A percentile compares a stretch with the other conserved stretches of the same genome.
phyloP scores from a whole-genome alignment of 2,329 filamentous ascomycete species.

The Tolypocladium pustulatum region DNA sequence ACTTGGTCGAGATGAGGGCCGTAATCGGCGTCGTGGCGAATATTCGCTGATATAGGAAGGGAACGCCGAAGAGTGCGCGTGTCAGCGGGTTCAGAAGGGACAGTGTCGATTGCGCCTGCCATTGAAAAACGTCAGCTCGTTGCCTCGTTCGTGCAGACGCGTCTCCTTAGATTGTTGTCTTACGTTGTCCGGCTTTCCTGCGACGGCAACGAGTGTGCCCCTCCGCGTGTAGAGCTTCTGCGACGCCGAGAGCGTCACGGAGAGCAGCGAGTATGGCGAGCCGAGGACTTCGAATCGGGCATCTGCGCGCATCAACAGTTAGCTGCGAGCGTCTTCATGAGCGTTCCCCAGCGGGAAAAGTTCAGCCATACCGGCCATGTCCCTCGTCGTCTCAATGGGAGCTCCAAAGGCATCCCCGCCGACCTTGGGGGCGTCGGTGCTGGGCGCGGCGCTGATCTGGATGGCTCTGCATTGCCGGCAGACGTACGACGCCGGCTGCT shows the following conservation, averaged over 20 bases:
- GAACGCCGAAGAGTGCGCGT: conserved; percentile 71
- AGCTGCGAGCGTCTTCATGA: neutral
- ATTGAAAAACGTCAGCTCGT: neutral
- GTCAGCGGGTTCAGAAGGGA: conserved; percentile 77
- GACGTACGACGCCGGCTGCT: conserved; percentile 23
- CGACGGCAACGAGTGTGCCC: conserved; percentile 82
- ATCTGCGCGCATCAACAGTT: conserved; percentile 44
- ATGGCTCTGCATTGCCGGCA: conserved; percentile 49
- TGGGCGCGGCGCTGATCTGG: conserved; percentile 52
- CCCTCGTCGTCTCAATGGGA: conserved; percentile 30
- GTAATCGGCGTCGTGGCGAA: conserved; percentile 81
- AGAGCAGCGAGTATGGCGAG: conserved; percentile 84
- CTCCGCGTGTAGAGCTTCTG: conserved; percentile 87
- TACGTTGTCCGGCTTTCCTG: conserved; percentile 86
- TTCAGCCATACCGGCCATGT: conserved; percentile 36
- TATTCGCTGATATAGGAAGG: conserved; percentile 89
- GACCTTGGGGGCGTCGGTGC: conserved; percentile 40
- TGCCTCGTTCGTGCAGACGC: neutral
- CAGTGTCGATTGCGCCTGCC: conserved; percentile 75
- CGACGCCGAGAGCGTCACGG: conserved; percentile 83
- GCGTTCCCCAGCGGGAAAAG: too few species aligned
- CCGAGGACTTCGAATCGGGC: conserved; percentile 91
- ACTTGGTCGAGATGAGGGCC: conserved; percentile 79
- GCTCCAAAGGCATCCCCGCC: conserved; percentile 46
- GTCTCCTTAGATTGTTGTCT: conserved; percentile 10